A percentile compares a stretch with the other conserved stretches of the same genome.
phyloP scores from a whole-genome alignment of 108 stramenopile genomes.

The Skeletonema tropicum region DNA sequence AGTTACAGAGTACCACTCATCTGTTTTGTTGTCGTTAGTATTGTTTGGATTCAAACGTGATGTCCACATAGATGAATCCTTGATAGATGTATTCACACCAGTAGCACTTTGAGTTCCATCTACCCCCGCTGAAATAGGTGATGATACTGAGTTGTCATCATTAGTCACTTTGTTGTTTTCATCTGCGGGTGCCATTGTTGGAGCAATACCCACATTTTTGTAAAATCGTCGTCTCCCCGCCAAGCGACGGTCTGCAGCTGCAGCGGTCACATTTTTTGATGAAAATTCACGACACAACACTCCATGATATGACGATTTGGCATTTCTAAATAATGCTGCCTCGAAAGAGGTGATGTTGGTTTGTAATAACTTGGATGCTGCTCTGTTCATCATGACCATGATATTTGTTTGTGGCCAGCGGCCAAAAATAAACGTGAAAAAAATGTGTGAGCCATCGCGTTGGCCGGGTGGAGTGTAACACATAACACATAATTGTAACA shows the following conservation, averaged over 20 bases:
- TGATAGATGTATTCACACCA: conserved; percentile 55
- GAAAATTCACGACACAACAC: background rate
- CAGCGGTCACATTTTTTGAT: conserved; percentile 32
- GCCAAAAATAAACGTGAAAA: no score
- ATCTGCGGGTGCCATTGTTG: conserved; percentile 46
- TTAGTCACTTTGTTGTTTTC: conserved; percentile 10
- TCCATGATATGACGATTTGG: background rate
- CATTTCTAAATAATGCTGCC: background rate
- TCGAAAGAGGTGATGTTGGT: background rate
- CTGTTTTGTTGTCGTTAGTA: background rate
- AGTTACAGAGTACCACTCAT: conserved; percentile 76
- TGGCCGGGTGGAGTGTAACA: no score
- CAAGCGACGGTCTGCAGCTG: conserved; percentile 52
- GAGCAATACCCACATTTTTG: conserved; percentile 68
- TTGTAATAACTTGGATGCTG: conserved; percentile 3
- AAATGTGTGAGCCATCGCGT: no score
- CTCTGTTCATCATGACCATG: conserved; percentile 7
- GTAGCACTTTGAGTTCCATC: conserved; percentile 82
- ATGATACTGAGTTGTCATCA: conserved; percentile 35
- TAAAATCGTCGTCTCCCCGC: conserved; percentile 72
- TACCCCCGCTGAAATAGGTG: conserved; percentile 87
- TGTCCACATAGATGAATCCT: conserved; percentile 34
- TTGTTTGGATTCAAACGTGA: conserved; percentile 32
- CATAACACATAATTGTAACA: no score
- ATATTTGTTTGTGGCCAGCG: background rate